Percentiles rank a stretch among this genome's conserved stretches.
Evolutionary conservation across 306 rosid genomes (phyloP).

Genomic region (Trifolium subterraneum): DNA sequence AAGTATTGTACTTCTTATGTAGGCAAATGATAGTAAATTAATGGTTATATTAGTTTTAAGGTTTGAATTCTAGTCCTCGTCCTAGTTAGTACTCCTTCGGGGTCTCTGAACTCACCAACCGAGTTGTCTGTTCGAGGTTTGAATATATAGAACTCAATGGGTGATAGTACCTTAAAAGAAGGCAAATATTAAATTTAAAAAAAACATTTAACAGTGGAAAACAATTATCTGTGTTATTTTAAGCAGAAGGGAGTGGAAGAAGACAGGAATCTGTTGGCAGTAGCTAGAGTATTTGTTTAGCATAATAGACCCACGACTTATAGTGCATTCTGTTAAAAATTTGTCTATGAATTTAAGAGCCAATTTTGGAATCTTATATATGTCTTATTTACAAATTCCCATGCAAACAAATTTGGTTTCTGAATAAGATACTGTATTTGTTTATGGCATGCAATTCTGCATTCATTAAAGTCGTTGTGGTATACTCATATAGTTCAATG

Average conservation of each 20-base stretch:
- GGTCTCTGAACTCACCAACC: not conserved
- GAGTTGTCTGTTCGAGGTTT: not conserved
- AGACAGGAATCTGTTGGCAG: slow-evolving; percentile 33
- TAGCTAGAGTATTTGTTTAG: slow-evolving; percentile 28
- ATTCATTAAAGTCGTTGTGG: slow-evolving; percentile 28
- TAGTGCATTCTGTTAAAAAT: not conserved
- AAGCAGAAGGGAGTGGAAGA: slow-evolving; percentile 10
- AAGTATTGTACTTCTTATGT: too few species aligned
- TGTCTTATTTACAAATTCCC: slow-evolving; percentile 23
- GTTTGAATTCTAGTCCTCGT: not conserved
- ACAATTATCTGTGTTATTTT: slow-evolving; percentile 18
- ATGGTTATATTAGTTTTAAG: not conserved
- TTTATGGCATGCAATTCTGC: slow-evolving; percentile 62
- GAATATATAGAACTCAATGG: not conserved
- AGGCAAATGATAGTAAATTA: not conserved
- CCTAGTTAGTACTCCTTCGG: not conserved
- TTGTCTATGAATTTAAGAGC: slow-evolving; percentile 33
- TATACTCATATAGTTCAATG: slow-evolving; percentile 34
- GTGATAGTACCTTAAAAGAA: slow-evolving; percentile 7
- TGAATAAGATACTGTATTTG: slow-evolving; percentile 42
- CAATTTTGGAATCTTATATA: slow-evolving; percentile 35
- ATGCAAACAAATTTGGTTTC: slow-evolving; percentile 39
- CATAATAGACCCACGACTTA: slow-evolving; percentile 8
- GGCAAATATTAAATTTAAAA: too few species aligned
- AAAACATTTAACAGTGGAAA: not conserved